A percentile compares a stretch with the other conserved stretches of the same genome.
Conservation (phyloP, 1,284 basidiomycete genomes). For the Sanghuangporus sanghuang region DNA sequence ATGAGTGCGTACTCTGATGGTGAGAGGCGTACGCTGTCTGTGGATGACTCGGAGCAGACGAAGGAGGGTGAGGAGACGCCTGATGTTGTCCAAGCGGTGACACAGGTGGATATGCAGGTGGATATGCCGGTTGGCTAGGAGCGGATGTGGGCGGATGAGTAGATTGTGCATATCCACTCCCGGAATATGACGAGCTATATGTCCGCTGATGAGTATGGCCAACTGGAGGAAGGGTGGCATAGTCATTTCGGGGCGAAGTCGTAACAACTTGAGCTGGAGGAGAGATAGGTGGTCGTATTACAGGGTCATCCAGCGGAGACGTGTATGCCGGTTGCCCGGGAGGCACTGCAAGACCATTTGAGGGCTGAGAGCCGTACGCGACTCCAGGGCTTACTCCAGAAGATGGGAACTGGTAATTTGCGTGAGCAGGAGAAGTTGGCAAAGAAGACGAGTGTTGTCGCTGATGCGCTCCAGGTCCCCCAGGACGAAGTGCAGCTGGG, state of each 20-base stretch:
- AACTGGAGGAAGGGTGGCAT: neutral
- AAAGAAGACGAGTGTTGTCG: neutral
- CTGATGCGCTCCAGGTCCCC: neutral
- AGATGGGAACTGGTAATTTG: neutral
- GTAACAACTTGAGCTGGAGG: neutral
- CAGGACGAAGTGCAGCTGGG: neutral
- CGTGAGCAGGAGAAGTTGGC: neutral
- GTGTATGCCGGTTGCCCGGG: neutral
- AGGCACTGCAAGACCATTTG: neutral
- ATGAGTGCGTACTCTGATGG: neutral
- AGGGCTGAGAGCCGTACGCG: neutral
- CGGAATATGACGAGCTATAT: neutral
- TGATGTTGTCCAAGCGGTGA: neutral
- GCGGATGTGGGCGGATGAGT: neutral
- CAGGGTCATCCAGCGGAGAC: neutral
- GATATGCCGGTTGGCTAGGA: neutral
- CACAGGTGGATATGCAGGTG: neutral
- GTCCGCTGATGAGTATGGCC: neutral
- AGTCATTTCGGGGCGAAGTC: neutral
- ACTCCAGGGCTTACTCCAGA: neutral
- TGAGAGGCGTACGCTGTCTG: neutral
- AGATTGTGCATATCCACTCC: neutral
- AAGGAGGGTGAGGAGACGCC: neutral
- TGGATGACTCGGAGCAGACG: neutral
- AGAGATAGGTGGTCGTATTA: neutral